Base-by-base conservation (phyloP, 2,329 filamentous ascomycete genomes). In the Chalaropsis thielavioides region DNA sequence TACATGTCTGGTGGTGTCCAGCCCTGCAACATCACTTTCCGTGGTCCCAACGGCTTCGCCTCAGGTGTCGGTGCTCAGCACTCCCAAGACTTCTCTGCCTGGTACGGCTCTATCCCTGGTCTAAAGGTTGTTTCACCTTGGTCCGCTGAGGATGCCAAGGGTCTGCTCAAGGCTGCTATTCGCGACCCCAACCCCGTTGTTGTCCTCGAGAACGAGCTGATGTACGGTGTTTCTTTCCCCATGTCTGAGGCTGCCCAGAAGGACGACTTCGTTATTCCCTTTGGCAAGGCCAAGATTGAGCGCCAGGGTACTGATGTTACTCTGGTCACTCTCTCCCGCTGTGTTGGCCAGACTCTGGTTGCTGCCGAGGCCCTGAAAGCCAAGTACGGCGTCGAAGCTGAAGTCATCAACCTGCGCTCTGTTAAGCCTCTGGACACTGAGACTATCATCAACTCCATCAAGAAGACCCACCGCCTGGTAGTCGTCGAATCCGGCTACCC, bases 1-100 rank as follows among this genome's bases (percentile, higher is more conserved):
- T 99, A 99, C 83, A 99, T 99, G 94, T 97, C 94, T 69, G 94
- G 94, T 73, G 94, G 94, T 77, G 97, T 96, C 77, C 94, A 99
- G 80, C 94, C 94, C 72, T 99, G 94, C 81, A 97, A 97, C 82
- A 92, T 99, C 79, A 97, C 94, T 71, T 99, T 99, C 88, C 92
- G 94, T 75, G 94, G 94, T 64, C 94, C 94, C 78, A 99, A 99
- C 80, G 94, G 94, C 73, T 99, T 99, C 77, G 94, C 94, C 68
- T 75, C 92, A 68, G 94, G 94, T 83, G 94, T 99, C 72, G 94
- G 80, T 69, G 94, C 94, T 68, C 94, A 99, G 82, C 94, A 99
- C 83, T 97, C 94, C 63, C 94, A 99, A 81, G 94, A 99, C 76
- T 99, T 95, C 82, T 90, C 90, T 62, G 91, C 92, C 69, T 99